These are phyloP conservation scores for Cyclostephanos invisitatus DNA, from an alignment of 108 stramenopile species.

Conservation along the genomic window DNA sequence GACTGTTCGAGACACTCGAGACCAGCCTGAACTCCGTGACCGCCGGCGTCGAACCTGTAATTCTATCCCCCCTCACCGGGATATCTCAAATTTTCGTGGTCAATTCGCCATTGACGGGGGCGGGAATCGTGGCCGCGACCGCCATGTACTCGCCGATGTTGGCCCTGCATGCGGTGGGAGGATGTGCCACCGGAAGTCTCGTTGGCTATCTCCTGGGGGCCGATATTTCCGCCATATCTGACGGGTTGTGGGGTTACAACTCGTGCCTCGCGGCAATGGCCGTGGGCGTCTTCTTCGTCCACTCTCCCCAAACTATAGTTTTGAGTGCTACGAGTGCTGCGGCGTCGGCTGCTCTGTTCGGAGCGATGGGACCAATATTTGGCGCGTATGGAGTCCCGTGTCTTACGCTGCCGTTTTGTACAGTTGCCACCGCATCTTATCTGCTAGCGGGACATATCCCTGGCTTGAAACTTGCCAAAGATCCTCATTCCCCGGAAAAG, in stretches of 20 bases:
- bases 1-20: not conserved
- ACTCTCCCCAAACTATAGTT: slow-evolving; percentile 50
- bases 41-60: slow-evolving; percentile 8
- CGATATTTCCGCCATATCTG: slow-evolving; percentile 49
- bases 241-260: slow-evolving; percentile 79
- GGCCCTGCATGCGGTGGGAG: slow-evolving; percentile 66
- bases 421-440: slow-evolving; percentile 68
- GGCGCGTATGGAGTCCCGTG: slow-evolving; percentile 63
- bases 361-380: slow-evolving; percentile 64
- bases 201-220: slow-evolving; percentile 53
- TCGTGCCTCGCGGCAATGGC: slow-evolving; percentile 73
- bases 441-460: slow-evolving; percentile 59
- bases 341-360: slow-evolving; percentile 71
- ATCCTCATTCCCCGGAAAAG: slow-evolving; percentile 79
- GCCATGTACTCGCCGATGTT: slow-evolving; percentile 58
- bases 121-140: slow-evolving; percentile 45
- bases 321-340: slow-evolving; percentile 68
- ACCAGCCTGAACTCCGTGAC: slow-evolving; percentile 9
- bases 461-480: slow-evolving; percentile 54
- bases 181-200: slow-evolving; percentile 52
- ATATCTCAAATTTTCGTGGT: slow-evolving; percentile 88
- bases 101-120: slow-evolving; percentile 62
- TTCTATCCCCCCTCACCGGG: slow-evolving; percentile 58
- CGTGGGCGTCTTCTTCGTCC: slow-evolving; percentile 76
- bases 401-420: slow-evolving; percentile 82